Base-by-base conservation (phyloP, 768 basidiomycete genomes). In the Trametes coccinea region DNA sequence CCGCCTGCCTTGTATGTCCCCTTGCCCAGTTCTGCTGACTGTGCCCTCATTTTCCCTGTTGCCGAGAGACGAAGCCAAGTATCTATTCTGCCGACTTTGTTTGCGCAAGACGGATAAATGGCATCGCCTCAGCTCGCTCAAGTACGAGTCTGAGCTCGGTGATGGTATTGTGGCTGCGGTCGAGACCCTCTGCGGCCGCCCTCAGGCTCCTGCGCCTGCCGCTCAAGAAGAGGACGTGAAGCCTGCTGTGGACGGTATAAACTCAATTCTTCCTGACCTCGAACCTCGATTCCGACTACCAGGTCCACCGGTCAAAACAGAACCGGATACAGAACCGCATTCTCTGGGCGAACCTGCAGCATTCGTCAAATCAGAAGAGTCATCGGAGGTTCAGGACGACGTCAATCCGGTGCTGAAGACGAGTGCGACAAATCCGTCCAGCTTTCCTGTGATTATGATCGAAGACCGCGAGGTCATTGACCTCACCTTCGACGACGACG, bases 21-120 rank as follows among this genome's bases (percentile, higher is more conserved):
- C 41, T 59, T 37, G 14, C 56, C 11, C 10, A 17, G 34, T 11
- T 4, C 10, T 2, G 41, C 46, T 43, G 11, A 27, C 39, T 39
- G 6, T 22, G 4, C 10, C 22, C 22, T 22, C 22, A 17, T 16
- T n/a, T 49, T 31, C 14, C 14, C 8, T 34, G 11, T 17, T 0
- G 5, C 27, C 17, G 14, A 2, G 40, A 67, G 66, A 60, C 27
- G 16, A 41, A 3, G 66, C 86, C 2, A 77, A 81, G 30, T 89
- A 87, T 70, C 81, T 90, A 14, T 78, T 89, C 62, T 78, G 84
- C 16, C 82, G 87, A 22, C 74, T 90, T 8, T 76, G 84, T n/a
- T 76, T 88, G 7, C 82, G 88, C 53, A 86, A 85, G 64, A 77
- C 76, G 31, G 79, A 77, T 59, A 78, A 79, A 64, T 86, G 86